Evolutionary conservation across 768 basidiomycete genomes (phyloP), one percentile per base, ranked within the genome.

Genomic region (Lepiota brunneoincarnata): DNA sequence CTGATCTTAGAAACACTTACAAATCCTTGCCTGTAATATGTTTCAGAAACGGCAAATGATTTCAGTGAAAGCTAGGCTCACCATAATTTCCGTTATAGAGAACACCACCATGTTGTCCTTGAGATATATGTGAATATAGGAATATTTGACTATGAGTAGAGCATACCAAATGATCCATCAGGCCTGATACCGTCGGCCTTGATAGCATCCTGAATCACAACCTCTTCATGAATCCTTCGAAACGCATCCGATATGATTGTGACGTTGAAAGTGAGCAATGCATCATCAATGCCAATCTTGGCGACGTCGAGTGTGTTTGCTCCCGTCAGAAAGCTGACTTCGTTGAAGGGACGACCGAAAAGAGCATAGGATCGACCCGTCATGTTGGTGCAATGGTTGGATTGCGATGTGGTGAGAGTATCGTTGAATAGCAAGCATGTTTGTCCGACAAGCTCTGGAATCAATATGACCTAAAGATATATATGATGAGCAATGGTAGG

Each of bases 81-180:
- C 78, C 87, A 58, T 89, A 89, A 62, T 88, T 88, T 37, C 87
- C 87, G 46, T 83, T 86, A 62, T 87, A 88, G 4, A 86, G 65
- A n/a, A 87, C 72, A 17, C 86, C 86, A 17, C 61, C 66, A 64
- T 89, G 87, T 64, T 88, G 77, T 17, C 72, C 75, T 76, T 39
- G 37, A 20, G 17, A n/a, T 34, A 21, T 37, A 3, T 23, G 17
- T 35, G 40, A 34, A 10, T 20, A 34, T 3, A 7, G 15, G 14
- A 14, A 7, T 10, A 4, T 31, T n/a, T 18, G n/a, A 17, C 4
- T 9, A 5, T 4, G 18, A 15, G 26, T 36, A 35, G 20, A 11
- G 54, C 65, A 58, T 58, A 72, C 76, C 75, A 54, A 81, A 81
- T 26, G 76, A 74, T 4, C 78, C 79, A 61, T 81, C 79, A 6